Conservation (phyloP, 805 yeast species). For the Wickerhamiella nectarea region DNA sequence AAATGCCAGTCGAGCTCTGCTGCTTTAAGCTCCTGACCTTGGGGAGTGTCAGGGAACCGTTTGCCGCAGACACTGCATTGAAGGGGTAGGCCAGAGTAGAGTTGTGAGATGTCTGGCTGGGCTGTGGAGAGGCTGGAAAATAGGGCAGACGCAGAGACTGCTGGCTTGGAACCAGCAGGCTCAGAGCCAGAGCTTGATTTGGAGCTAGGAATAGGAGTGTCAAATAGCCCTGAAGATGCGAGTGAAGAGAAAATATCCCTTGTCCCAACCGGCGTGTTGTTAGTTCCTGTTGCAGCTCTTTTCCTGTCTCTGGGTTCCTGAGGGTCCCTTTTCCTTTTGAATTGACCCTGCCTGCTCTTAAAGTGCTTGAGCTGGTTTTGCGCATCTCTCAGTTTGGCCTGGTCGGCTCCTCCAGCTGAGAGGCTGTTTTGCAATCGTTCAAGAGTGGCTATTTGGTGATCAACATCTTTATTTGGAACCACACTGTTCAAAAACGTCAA, state of each 20-base stretch:
- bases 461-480: conserved; percentile 20
- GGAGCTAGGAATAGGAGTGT: no score
- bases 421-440: conserved; percentile 22
- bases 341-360: conserved; percentile 4
- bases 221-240: no score
- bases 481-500: conserved; percentile 17
- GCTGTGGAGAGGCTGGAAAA: neutral
- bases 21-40: conserved; percentile 40
- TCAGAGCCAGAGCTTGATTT: no score
- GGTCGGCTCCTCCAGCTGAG: conserved; percentile 22
- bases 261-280: neutral
- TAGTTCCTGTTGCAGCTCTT: conserved; percentile 7
- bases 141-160: no score
- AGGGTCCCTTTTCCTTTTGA: conserved; percentile 2
- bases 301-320: no score
- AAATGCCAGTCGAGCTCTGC: conserved; percentile 93
- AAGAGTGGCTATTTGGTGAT: conserved; percentile 22
- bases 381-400: conserved; percentile 20
- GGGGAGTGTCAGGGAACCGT: conserved; percentile 50
- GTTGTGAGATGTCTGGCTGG: conserved; percentile 25
- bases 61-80: conserved; percentile 88
- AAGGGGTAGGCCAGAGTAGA: conserved; percentile 50
- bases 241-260: no score
- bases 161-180: no score
- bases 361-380: conserved; percentile 22